Evolutionary conservation across 805 yeast genomes (phyloP), one percentile per base, ranked within the genome.

Genomic region (Sugiyamaella americana): DNA sequence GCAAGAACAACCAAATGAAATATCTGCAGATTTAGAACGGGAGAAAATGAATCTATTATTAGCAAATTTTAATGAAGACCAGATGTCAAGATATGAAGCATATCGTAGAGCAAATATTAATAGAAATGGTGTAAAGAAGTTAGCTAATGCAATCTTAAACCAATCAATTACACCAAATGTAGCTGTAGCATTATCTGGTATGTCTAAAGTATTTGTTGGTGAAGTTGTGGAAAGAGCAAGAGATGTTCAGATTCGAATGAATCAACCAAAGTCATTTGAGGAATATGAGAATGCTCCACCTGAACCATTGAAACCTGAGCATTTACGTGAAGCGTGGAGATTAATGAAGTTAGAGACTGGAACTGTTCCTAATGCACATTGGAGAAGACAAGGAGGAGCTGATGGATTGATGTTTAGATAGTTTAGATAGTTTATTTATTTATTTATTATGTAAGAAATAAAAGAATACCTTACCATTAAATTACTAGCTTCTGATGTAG

Each of bases 281-380:
- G 57, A 59, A 19, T 62, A 56, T 17, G 57, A 53, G 22, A 40
- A 41, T 24, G 35, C 26, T n/a, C 46, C 26, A n/a, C 51, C 32
- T 24, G 26, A 46, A 41, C 96, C 96, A 1, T 62, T 89, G 39
- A 70, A 78, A 29, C 95, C 97, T 0, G 88, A 85, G 50, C 94
- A 89, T 59, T 73, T 89, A 23, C 67, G 94, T 43, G 95, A 87
- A 57, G 96, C 96, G 0, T 86, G 94, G 91, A 70, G 94, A 55
- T 62, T 84, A 41, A 84, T 81, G 54, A 79, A 77, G 53, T 52
- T 73, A 37, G 95, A 88, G 57, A 78, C 75, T 43, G 80, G 82
- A 26, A 74, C 80, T 2, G 74, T 79, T 1, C 79, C 84, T 4
- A 69, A 71, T 6, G 75, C 82, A 1, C 77, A 78, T 44, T 84